Evolutionary conservation across 192 early-diverging fungal genomes (phyloP).

Genomic region (Phycomyces blakesleeanus): DNA sequence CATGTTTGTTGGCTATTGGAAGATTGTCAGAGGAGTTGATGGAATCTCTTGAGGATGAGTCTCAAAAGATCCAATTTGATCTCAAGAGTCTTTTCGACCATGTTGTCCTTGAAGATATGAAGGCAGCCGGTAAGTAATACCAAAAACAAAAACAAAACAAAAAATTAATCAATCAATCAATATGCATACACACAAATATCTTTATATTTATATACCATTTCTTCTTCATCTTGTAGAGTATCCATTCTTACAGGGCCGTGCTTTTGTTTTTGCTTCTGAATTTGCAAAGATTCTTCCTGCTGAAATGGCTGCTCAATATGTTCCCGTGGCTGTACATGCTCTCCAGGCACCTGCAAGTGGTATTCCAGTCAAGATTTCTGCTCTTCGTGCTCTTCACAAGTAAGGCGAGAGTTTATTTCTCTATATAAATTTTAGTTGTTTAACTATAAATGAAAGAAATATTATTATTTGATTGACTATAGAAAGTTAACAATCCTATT

Average conservation of each 20-base stretch:
- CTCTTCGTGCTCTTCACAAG: conserved; percentile 65
- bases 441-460: too few species aligned
- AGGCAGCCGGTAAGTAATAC: conserved; percentile 41
- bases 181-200: neutral
- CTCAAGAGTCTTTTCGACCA: conserved; percentile 76
- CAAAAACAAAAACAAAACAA: conserved; percentile 6
- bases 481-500: too few species aligned
- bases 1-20: conserved; percentile 76
- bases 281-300: conserved; percentile 71
- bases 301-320: conserved; percentile 64
- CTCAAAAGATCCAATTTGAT: conserved; percentile 53
- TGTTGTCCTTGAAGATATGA: conserved; percentile 73
- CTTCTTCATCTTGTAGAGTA: too few species aligned
- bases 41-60: conserved; percentile 45
- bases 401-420: conserved; percentile 32
- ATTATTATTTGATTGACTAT: too few species aligned
- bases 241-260: conserved; percentile 88
- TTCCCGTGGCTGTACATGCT: conserved; percentile 72
- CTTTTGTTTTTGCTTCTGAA: conserved; percentile 82
- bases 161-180: too few species aligned
- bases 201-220: too few species aligned
- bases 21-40: conserved; percentile 55
- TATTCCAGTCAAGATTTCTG: conserved; percentile 66
- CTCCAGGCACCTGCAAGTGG: conserved; percentile 46
- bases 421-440: too few species aligned